Conservation (phyloP, 768 basidiomycete species). For the Fistulinella prunicolor region DNA sequence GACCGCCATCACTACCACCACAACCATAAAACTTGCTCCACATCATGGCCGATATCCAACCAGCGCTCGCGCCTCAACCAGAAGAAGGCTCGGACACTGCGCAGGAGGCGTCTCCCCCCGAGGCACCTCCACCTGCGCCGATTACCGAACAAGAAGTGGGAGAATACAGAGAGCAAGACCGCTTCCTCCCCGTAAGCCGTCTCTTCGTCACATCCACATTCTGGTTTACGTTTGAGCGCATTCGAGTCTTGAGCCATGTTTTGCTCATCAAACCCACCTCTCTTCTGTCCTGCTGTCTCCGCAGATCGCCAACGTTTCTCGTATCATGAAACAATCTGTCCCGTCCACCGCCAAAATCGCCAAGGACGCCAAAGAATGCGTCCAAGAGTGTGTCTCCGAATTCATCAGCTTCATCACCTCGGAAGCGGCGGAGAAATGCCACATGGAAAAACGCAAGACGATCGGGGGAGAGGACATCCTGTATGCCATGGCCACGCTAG, state of each 20-base stretch:
- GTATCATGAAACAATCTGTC: slow-evolving; percentile 93
- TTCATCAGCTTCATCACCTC: slow-evolving; percentile 98
- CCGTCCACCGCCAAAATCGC: slow-evolving; percentile 92
- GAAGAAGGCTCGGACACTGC: slow-evolving; percentile 35
- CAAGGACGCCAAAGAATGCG: slow-evolving; percentile 97
- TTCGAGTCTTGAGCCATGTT: no score
- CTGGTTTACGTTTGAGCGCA: no score
- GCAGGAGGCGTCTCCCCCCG: slow-evolving; percentile 33
- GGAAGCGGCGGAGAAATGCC: slow-evolving; percentile 93
- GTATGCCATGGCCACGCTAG: slow-evolving; percentile 88
- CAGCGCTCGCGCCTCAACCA: slow-evolving; percentile 38
- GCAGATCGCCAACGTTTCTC: slow-evolving; percentile 96
- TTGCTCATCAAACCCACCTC: no score
- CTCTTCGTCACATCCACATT: neutral
- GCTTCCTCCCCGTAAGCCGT: slow-evolving; percentile 75
- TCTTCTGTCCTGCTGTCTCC: neutral
- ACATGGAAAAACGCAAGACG: slow-evolving; percentile 95
- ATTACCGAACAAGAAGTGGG: slow-evolving; percentile 93
- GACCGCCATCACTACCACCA: neutral
- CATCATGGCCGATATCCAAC: slow-evolving; percentile 33
- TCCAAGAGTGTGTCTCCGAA: slow-evolving; percentile 97
- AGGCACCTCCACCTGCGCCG: slow-evolving; percentile 56
- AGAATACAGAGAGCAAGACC: slow-evolving; percentile 93
- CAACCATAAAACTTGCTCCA: neutral
- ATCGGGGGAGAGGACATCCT: slow-evolving; percentile 97